These are phyloP conservation scores for Ustilago nuda DNA, from an alignment of 1,284 basidiomycete species.

Conservation along the genomic window DNA sequence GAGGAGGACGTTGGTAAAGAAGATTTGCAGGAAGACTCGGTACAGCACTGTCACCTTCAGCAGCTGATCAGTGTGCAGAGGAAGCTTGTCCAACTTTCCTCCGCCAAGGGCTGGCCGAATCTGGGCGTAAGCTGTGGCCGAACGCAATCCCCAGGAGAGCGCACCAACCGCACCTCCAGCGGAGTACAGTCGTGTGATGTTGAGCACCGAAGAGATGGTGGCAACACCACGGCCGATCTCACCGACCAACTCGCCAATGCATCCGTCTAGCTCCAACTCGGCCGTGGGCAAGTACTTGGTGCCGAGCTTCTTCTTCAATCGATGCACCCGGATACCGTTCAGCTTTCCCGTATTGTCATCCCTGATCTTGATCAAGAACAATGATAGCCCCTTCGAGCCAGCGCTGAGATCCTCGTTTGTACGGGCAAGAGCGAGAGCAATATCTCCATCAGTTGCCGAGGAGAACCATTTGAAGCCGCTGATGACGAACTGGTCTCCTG, in stretches of 20 bases:
- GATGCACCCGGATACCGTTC: slow-evolving; percentile 79
- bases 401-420: slow-evolving; percentile 69
- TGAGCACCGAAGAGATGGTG: slow-evolving; percentile 75
- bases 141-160: slow-evolving; percentile 50
- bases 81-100: slow-evolving; percentile 73
- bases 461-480: slow-evolving; percentile 76
- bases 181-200: slow-evolving; percentile 73
- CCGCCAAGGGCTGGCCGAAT: slow-evolving; percentile 74
- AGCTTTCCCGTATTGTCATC: slow-evolving; percentile 66
- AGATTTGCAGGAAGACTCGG: slow-evolving; percentile 76
- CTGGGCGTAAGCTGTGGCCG: slow-evolving; percentile 41
- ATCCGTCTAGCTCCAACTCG: slow-evolving; percentile 77
- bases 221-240: slow-evolving; percentile 77
- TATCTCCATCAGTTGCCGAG: slow-evolving; percentile 80
- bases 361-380: slow-evolving; percentile 70
- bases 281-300: slow-evolving; percentile 82
- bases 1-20: slow-evolving; percentile 94
- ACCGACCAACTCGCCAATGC: slow-evolving; percentile 78
- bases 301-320: slow-evolving; percentile 81
- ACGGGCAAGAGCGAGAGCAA: slow-evolving; percentile 79
- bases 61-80: slow-evolving; percentile 66
- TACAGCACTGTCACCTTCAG: slow-evolving; percentile 74
- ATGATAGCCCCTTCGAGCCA: slow-evolving; percentile 74
- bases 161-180: slow-evolving; percentile 40
- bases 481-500: slow-evolving; percentile 40